Evolutionary conservation across 352 stramenopile genomes (phyloP), one percentile per base, ranked within the genome.

Genomic region (Globisporangium spinosum): DNA sequence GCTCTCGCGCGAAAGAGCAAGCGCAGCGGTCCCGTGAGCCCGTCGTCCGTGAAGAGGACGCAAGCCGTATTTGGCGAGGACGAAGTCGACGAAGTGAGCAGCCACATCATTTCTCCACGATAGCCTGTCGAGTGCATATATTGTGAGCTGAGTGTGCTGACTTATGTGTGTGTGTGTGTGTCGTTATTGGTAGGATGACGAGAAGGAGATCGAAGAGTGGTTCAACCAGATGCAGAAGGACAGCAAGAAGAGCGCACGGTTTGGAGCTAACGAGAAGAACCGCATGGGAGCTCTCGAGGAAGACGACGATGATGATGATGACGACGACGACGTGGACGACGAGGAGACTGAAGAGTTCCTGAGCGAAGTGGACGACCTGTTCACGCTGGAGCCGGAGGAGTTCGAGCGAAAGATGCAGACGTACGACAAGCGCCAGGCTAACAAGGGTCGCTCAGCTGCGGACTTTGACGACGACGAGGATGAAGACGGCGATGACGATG

Each of bases 291-390:
- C 56, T 25, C 65, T 63, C 5, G 65, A 70, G 2, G 65, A 71
- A 17, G 75, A 79, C 3, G 77, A 71, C 4, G 60, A 61, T n/a
- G 38, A 40, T 9, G 67, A 70, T 12, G 72, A 73, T 12, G 67
- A 71, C 2, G 71, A 74, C 15, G 72, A 77, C 1, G 70, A 76
- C 3, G 71, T 79, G 3, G 43, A 74, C 1, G 82, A 94, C 49
- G 67, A 85, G 34, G 83, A 91, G 70, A 85, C 74, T 0, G 66
- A 90, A 40, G 75, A 87, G 69, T 91, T 94, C 57, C 59, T 94
- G 40, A 78, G 87, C 40, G 83, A 87, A 60, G 83, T 89, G 2
- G 84, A 94, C 51, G 78, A 92, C 32, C 70, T 94, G 10, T 90
- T 94, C 40, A 60, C 66, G 23, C 64, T 94, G 20, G 83, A 71